A percentile compares a stretch with the other conserved stretches of the same genome.
phyloP scores from a whole-genome alignment of 345 rosid genomes.

The Hibiscus syriacus region DNA sequence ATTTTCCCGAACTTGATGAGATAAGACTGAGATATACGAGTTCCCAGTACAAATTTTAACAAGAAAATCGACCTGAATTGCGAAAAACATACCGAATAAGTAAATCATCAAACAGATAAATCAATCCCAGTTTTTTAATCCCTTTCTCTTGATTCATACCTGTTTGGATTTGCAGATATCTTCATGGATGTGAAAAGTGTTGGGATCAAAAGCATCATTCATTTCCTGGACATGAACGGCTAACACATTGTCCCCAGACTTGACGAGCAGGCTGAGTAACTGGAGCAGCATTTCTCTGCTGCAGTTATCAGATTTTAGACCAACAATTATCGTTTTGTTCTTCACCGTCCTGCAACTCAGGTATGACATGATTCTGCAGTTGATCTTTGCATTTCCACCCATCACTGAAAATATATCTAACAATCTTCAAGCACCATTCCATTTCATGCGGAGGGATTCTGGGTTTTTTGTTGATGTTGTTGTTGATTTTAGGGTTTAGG shows the following conservation, averaged over 20 bases:
- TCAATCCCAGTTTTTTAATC: background rate
- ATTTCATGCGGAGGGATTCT: constrained; percentile 2
- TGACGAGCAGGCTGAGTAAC: constrained; percentile 12
- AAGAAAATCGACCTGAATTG: constrained; percentile 30
- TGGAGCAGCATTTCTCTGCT: constrained; percentile 25
- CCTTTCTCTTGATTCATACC: constrained; percentile 1
- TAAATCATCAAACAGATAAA: background rate
- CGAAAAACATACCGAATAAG: background rate
- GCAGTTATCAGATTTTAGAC: constrained; percentile 26
- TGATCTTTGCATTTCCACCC: constrained; percentile 13
- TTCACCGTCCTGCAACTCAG: constrained; percentile 11
- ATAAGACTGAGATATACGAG: constrained; percentile 23
- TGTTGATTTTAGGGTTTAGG: background rate
- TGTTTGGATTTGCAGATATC: constrained; percentile 30
- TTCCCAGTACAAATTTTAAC: constrained; percentile 29
- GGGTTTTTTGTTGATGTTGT: too few species aligned
- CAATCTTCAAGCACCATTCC: constrained; percentile 11
- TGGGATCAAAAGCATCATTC: constrained; percentile 26
- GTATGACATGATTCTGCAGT: constrained; percentile 5
- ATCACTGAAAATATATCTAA: background rate
- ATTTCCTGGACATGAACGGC: constrained; percentile 31
- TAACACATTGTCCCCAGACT: constrained; percentile 23
- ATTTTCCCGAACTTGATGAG: constrained; percentile 26
- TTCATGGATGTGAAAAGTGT: constrained; percentile 33
- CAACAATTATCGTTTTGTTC: constrained; percentile 27